Evolutionary conservation across 2,329 filamentous ascomycete species (phyloP), one percentile per base, ranked within the genome.

Genomic region (Fusarium sublunatum): DNA sequence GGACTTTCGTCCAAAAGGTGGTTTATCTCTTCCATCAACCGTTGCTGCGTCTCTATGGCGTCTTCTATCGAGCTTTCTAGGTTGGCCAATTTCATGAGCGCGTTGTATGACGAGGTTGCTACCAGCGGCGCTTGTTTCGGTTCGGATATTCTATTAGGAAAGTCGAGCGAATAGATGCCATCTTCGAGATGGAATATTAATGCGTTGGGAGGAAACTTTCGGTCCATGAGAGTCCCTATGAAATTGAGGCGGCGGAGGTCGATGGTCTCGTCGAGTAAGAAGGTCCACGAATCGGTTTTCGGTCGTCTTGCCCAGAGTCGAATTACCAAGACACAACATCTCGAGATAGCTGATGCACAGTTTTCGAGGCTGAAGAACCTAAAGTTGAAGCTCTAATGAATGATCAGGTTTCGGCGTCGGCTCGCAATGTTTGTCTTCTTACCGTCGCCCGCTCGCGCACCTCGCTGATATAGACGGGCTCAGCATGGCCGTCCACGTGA

Each of bases 61-160:
- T 98, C 94, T 73, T 96, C 92, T 24, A 97, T 91, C 51, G 93
- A 96, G 73, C 91, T 91, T 62, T 97, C 92, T 13, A 98, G 82
- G 55, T 93, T 97, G 6, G 91, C 89, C 10, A 98, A 82, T 58
- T 91, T 89, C 88, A 97, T 94, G 19, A 98, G 81, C 2, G 91
- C 87, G 71, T 92, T 93, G 74, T 96, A 97, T 0, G 93, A 93
- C 0, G 92, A 93, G 0, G 90, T 93, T 0, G 85, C 79, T 0
- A 85, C 73, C 3, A 79, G 67, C 2, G 82, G 75, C 6, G 83
- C 81, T 24, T 84, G 78, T 61, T 84, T 86, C 1, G 85, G 83
- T 4, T 82, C 78, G n/a, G 79, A 73, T 13, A 77, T 74, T 53
- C 76, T 78, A 42, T 74, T 77, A 1, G 87, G 85, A 19, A 93